Base-by-base conservation (phyloP, 352 stramenopile species). In the Pythium coloratum region DNA sequence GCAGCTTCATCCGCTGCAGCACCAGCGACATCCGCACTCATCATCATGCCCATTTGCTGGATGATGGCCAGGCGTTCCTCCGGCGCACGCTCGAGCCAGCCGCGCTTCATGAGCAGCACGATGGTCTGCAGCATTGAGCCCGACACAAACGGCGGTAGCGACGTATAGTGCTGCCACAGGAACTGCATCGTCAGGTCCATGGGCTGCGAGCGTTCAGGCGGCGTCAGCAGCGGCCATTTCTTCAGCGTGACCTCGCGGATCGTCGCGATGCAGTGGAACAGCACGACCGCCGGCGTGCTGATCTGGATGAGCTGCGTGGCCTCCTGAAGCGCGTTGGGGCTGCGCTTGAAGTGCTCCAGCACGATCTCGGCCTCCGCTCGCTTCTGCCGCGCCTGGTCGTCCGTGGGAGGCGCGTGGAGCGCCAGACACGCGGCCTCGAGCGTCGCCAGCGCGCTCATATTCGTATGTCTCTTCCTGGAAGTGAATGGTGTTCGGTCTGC, bases 121-220 rank as follows among this genome's bases (percentile, higher is more conserved):
- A 89, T 82, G 3, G 87, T 82, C 61, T 93, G 84, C 61, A 95
- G 75, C 62, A 86, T 74, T 8, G 81, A 62, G 24, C 75, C 72
- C 38, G 82, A 80, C 14, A 95, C 82, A 49, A 86, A 95, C 36
- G 73, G 64, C 62, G 77, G 77, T 57, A 93, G 51, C 51, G 70
- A 34, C 2, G 75, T 56, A 50, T 82, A 86, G 54, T 85, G 74
- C 54, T 88, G 70, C 65, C 86, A 80, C n/a, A 95, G 64, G 54
- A 95, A 76, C 49, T 92, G 81, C 80, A 93, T 95, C 56, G 92
- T 72, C 47, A 90, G 83, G 57, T 92, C 84, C 61, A 91, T 66
- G 13, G 77, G 73, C 58, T 82, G 81, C 12, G 82, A 69, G 28
- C 81, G 80, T 57, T 95, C 83, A 0, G 60, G 28, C 7, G 81